phyloP scores from a whole-genome alignment of 371 early-diverging fungal genomes.

The Basidiobolus meristosporus region DNA sequence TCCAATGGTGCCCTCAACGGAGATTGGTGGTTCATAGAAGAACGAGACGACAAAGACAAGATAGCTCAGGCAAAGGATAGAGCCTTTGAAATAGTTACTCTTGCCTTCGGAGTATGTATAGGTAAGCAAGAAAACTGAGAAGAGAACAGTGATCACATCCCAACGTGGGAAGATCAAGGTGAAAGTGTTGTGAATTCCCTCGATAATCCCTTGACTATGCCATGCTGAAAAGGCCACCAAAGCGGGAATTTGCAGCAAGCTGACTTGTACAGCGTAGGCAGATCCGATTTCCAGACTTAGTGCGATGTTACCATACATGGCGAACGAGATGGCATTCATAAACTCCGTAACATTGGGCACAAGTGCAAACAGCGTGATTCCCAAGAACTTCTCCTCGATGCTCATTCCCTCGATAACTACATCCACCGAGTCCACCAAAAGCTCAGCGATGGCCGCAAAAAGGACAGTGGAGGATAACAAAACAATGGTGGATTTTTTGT shows the following conservation, averaged over 20 bases:
- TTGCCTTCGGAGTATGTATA: constrained; percentile 89
- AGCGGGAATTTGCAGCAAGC: constrained; percentile 84
- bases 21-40: constrained; percentile 20
- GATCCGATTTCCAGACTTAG: constrained; percentile 90
- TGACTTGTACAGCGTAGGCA: constrained; percentile 89
- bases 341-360: constrained; percentile 96
- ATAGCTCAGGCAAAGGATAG: constrained; percentile 75
- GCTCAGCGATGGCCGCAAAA: constrained; percentile 75
- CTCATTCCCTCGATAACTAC: constrained; percentile 34
- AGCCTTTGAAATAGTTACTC: constrained; percentile 87
- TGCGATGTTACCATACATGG: constrained; percentile 79
- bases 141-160: constrained; percentile 73
- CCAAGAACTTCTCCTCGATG: constrained; percentile 75
- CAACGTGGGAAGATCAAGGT: constrained; percentile 84
- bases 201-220: constrained; percentile 26
- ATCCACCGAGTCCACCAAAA: constrained; percentile 59
- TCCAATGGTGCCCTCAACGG: no score
- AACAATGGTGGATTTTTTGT: constrained; percentile 56
- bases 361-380: constrained; percentile 81
- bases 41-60: constrained; percentile 59
- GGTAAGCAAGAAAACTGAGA: constrained; percentile 69
- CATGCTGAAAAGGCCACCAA: constrained; percentile 71
- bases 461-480: constrained; percentile 64
- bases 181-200: constrained; percentile 13
- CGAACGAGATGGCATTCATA: constrained; percentile 92